phyloP scores from a whole-genome alignment of 2,329 filamentous ascomycete genomes.

The Rachicladosporium sp. region DNA sequence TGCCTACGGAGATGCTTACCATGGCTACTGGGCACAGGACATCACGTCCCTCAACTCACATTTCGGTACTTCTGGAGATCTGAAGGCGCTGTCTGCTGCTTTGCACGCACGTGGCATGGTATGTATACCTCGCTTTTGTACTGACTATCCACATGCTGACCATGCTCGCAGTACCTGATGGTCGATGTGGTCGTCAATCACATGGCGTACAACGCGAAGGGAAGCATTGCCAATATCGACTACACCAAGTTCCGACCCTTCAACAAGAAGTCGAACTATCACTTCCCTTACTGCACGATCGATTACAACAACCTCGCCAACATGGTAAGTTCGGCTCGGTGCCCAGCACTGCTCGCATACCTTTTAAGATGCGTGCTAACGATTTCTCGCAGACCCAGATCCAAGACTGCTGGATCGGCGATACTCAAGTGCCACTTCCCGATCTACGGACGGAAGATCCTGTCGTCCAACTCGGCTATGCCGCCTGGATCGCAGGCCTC shows the following conservation, averaged over 20 bases:
- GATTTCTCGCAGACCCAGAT: conserved; percentile 17
- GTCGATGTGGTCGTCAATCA: conserved; percentile 27
- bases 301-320: conserved; percentile 38
- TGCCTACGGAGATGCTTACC: conserved; percentile 34
- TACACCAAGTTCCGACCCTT: conserved; percentile 29
- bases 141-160: conserved; percentile 5
- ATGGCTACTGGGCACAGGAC: conserved; percentile 45
- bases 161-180: conserved; percentile 22
- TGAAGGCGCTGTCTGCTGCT: conserved; percentile 23
- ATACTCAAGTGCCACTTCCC: conserved; percentile 45
- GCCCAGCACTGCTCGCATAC: conserved; percentile 1
- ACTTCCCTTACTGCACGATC: conserved; percentile 43
- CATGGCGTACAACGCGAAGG: conserved; percentile 21
- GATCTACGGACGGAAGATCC: conserved; percentile 47
- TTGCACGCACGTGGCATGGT: conserved; percentile 27
- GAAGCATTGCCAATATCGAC: conserved; percentile 16
- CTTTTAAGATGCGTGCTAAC: not conserved
- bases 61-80: conserved; percentile 26
- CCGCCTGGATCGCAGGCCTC: conserved; percentile 47
- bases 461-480: conserved; percentile 38
- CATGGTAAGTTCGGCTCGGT: conserved; percentile 8
- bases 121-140: conserved; percentile 3
- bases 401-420: conserved; percentile 42
- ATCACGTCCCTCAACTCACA: conserved; percentile 29
- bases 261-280: conserved; percentile 29